Evolutionary conservation across 2,329 filamentous ascomycete species (phyloP), one percentile per base, ranked within the genome.

Genomic region (Rosellinia necatrix): DNA sequence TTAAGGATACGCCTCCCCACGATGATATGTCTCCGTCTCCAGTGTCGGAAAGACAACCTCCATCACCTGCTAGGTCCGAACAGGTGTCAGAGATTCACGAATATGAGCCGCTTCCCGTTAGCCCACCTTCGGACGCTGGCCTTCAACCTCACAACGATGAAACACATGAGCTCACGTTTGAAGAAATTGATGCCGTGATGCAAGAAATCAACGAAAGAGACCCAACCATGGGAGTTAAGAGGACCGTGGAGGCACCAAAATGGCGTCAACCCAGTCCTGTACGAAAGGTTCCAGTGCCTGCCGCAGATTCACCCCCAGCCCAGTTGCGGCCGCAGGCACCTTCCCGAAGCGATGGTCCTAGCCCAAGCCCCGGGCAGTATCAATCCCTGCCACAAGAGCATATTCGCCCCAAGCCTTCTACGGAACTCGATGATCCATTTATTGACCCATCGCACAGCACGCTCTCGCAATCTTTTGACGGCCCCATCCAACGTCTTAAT

Each of bases 121-220:
- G 64, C 48, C 66, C 63, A 35, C 68, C 68, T 38, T 69, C 66
- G 2, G 62, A 69, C 17, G 63, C 60, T n/a, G 64, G 62, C 15
- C 49, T 56, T 49, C 68, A 62, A 19, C 53, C 61, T 2, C 55
- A 53, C 8, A 62, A 59, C n/a, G 61, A 66, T 19, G 61, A 64
- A 3, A 67, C 68, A 6, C 66, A 67, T 17, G 77, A 78, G 59
- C 79, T 76, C 6, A 83, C 87, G 0, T 90, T 90, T 65, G 88
- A 93, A 64, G 92, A 97, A 69, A 92, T 97, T 66, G 92, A 97
- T 75, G 91, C 89, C 40, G 86, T 97, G 49, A 96, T 97, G 91
- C 85, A 88, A 62, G 88, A 94, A 58, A 82, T 97, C 65, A 88
- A 91, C 65, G 82, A 87, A 56, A 84, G 80, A 43, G 85, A 91